These are phyloP conservation scores for Eragrostis nindensis DNA, from an alignment of 176 grass and related monocot species.

Conservation along the genomic window DNA sequence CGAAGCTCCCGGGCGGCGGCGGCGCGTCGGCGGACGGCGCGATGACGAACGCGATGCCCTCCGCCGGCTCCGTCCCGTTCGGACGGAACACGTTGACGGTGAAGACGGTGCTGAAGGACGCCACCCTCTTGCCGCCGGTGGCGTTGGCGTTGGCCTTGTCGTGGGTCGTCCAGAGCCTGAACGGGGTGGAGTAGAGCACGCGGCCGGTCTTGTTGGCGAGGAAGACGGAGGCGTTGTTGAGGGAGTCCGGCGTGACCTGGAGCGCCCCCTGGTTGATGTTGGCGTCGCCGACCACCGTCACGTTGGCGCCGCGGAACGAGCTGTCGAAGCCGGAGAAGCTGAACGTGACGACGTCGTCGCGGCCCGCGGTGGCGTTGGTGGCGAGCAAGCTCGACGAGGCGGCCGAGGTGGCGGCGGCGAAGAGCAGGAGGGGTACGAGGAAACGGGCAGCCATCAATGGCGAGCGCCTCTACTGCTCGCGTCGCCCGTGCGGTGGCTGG, in stretches of 20 bases:
- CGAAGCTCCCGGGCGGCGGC: constrained; percentile 47
- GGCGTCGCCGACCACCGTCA: constrained; percentile 52
- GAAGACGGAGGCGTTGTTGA: constrained; percentile 30
- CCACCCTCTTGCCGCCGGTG: constrained; percentile 31
- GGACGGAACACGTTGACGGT: constrained; percentile 65
- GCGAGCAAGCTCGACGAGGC: constrained; percentile 30
- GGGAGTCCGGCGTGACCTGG: constrained; percentile 77
- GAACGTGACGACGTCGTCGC: constrained; percentile 10
- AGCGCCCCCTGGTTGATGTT: constrained; percentile 54
- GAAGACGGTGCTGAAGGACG: constrained; percentile 78
- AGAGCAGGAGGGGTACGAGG: constrained; percentile 44
- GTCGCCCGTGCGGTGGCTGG: neutral
- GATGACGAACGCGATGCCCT: constrained; percentile 83
- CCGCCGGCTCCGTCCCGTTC: constrained; percentile 42
- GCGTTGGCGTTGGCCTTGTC: neutral
- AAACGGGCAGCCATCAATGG: constrained; percentile 45
- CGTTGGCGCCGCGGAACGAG: neutral
- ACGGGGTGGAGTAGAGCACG: constrained; percentile 46
- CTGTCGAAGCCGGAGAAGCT: constrained; percentile 52
- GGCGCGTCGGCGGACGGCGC: constrained; percentile 35
- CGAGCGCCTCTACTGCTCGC: neutral
- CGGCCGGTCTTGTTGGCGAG: constrained; percentile 73
- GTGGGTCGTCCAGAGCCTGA: constrained; percentile 67
- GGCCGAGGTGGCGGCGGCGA: neutral
- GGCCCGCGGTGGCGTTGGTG: constrained; percentile 38